Evolutionary conservation across 805 yeast genomes (phyloP).

Genomic region (Candida ficus): DNA sequence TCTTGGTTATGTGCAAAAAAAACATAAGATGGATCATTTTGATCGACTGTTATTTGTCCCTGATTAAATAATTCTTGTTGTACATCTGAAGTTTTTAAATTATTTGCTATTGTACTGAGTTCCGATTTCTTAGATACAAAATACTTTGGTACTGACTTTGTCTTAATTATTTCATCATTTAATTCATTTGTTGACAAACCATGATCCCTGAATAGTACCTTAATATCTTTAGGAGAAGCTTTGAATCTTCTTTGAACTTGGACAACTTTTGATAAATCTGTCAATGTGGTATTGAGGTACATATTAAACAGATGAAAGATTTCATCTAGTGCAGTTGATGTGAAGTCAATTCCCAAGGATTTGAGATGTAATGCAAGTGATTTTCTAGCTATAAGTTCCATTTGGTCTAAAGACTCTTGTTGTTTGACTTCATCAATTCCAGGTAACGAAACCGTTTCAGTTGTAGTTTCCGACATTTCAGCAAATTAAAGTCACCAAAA

Average conservation of each 20-base stretch:
- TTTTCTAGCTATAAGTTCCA: conserved; percentile 28
- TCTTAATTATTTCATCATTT: conserved; percentile 29
- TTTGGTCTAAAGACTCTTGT: conserved; percentile 17
- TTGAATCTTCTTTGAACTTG: conserved; percentile 55
- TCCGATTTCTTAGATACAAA: conserved; percentile 14
- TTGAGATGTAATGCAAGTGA: conserved; percentile 34
- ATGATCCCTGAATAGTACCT: conserved; percentile 39
- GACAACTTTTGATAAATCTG: conserved; percentile 42
- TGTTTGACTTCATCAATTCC: background rate
- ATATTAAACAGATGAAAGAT: conserved; percentile 30
- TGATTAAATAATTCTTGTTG: conserved; percentile 20
- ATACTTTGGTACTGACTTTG: conserved; percentile 17
- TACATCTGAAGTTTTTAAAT: conserved; percentile 7
- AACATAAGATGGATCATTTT: conserved; percentile 40
- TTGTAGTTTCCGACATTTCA: background rate
- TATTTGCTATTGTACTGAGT: conserved; percentile 6
- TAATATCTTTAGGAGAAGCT: conserved; percentile 50
- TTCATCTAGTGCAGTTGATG: conserved; percentile 33
- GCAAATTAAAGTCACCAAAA: background rate
- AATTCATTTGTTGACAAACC: conserved; percentile 36
- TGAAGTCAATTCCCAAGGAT: conserved; percentile 27
- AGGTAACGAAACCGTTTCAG: background rate
- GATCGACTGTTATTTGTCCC: conserved; percentile 21
- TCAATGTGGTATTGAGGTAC: conserved; percentile 34
- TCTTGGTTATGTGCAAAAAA: conserved; percentile 48